Percentiles rank a stretch among this genome's conserved stretches.
Evolutionary conservation across 345 rosid genomes (phyloP).

Genomic region (Heritiera fomes): DNA sequence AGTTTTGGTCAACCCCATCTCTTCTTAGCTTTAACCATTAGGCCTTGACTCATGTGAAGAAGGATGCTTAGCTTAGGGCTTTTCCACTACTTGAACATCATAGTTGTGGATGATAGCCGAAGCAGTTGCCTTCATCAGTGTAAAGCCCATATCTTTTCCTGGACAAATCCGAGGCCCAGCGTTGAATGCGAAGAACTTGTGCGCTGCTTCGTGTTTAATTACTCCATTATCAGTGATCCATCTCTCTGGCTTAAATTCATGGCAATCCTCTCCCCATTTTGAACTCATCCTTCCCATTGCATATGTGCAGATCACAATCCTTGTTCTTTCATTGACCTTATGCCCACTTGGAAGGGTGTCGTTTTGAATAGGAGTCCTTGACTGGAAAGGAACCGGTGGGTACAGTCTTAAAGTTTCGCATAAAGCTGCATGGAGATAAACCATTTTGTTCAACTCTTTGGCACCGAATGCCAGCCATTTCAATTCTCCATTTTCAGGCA

Average conservation of each 20-base stretch:
- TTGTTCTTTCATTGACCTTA: neutral
- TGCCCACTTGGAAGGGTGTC: constrained; percentile 35
- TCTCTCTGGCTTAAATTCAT: constrained; percentile 27
- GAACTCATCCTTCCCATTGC: constrained; percentile 18
- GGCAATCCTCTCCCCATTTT: constrained; percentile 36
- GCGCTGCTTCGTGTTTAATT: no score
- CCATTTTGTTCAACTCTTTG: constrained; percentile 28
- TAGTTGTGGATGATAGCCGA: no score
- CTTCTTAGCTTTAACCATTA: no score
- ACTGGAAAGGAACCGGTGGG: constrained; percentile 25
- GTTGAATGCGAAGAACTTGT: no score
- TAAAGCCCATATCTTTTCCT: no score
- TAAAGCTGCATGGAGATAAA: constrained; percentile 44
- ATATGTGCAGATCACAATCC: neutral
- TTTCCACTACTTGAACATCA: no score
- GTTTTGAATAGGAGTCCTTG: neutral
- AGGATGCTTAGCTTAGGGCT: no score
- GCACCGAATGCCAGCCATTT: neutral
- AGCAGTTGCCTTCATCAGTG: no score
- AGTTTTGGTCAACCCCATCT: no score
- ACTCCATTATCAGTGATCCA: no score
- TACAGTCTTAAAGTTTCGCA: constrained; percentile 31
- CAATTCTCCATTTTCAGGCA: neutral
- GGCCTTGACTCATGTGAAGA: no score
- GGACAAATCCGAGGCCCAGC: no score